Evolutionary conservation across 75 land plant genomes (phyloP), one percentile per base, ranked within the genome.

Genomic region (Azolla pinnata): DNA sequence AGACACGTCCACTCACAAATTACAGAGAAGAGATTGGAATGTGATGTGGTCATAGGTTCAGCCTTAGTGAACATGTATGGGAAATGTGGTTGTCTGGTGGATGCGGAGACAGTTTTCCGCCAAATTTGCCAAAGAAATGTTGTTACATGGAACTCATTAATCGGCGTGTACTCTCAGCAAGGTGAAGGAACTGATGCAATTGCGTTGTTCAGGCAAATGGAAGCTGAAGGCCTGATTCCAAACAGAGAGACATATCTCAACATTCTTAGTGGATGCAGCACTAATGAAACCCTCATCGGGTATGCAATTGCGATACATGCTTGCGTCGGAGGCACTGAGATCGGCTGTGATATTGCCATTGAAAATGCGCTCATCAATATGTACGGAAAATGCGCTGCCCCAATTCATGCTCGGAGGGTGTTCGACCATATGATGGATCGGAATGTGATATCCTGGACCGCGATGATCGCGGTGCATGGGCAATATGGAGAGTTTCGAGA

Each of bases 371-470:
- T 80, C 1, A 53, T 80, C 33, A 62, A 53, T 25, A 66, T 76
- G 79, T 76, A 76, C 63, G 73, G 69, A 28, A 76, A 70, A 33
- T 70, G 57, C 35, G 44, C 66, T 9, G 57, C 28, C 17, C 0
- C 38, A 7, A 50, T 61, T 34, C 10, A 65, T 29, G 83, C 80
- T 1, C 61, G 71, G 1, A 21, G 26, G 42, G 7, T 80, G 47
- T 80, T 76, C 54, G 60, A 71, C 17, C 54, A 63, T 16, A 67
- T 62, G 60, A 64, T 61, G 47, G 57, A 56, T 12, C 68, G 63
- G 53, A 75, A 75, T 59, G 60, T 75, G 1, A 83, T 70, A 2
- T 67, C 83, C 9, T 87, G 88, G 93, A 84, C 82, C 42, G 78
- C 88, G 0, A 50, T 79, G 32, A 76, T 88, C n/a, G 66, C 76